phyloP scores from a whole-genome alignment of 495 filamentous ascomycete genomes.

The Xylaria nigripes region DNA sequence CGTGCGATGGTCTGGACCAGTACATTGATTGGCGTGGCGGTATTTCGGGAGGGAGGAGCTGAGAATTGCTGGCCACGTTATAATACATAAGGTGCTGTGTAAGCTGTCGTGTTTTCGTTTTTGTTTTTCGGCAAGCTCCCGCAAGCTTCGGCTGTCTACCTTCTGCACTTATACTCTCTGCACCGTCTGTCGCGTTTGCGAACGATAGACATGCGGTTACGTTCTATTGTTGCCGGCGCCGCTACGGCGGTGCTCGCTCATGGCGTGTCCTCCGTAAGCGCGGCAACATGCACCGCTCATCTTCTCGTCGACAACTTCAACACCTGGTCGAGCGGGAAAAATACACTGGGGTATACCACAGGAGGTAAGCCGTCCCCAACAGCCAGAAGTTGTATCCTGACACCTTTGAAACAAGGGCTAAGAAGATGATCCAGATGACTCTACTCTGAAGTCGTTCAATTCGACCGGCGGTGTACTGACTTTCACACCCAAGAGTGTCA shows the following conservation, averaged over 20 bases:
- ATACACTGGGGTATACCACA: slow-evolving; percentile 39
- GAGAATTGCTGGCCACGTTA: not conserved
- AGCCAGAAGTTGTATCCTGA: not conserved
- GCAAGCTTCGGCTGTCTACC: slow-evolving; percentile 1
- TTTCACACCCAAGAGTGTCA: slow-evolving; percentile 38
- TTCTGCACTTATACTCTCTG: not conserved
- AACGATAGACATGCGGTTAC: slow-evolving; percentile 22
- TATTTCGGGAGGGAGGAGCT: not conserved
- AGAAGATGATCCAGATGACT: slow-evolving; percentile 44
- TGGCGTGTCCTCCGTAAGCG: slow-evolving; percentile 13
- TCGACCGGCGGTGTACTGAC: slow-evolving; percentile 38
- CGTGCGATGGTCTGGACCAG: slow-evolving; percentile 1
- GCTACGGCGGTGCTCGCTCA: slow-evolving; percentile 21
- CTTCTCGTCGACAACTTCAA: slow-evolving; percentile 52
- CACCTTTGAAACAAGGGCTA: not conserved
- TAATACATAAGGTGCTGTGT: not conserved
- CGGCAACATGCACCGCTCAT: slow-evolving; percentile 40
- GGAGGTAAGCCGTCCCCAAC: slow-evolving; percentile 38
- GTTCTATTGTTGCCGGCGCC: slow-evolving; percentile 16
- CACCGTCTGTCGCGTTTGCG: slow-evolving; percentile 1
- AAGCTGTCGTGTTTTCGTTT: not conserved
- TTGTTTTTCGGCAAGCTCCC: no score
- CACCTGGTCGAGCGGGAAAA: slow-evolving; percentile 42
- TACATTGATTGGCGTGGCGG: slow-evolving; percentile 1
- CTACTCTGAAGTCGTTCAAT: slow-evolving; percentile 43